phyloP scores from a whole-genome alignment of 169 alveolate genomes.

The Babesia ovis region DNA sequence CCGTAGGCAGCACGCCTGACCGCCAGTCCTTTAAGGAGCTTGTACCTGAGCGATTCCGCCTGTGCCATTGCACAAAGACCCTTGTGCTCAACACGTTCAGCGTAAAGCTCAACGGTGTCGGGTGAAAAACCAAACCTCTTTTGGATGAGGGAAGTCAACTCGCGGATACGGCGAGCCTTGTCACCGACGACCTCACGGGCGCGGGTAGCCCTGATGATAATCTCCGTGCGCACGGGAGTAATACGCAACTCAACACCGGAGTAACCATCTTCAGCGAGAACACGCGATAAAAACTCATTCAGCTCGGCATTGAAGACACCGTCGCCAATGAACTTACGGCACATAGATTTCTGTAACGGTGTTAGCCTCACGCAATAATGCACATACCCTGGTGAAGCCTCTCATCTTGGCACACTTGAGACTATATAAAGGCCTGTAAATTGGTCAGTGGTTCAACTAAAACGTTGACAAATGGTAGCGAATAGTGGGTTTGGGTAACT shows the following conservation, averaged over 20 bases:
- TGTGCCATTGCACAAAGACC: constrained; percentile 99
- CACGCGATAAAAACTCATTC: constrained; percentile 95
- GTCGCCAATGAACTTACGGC: constrained; percentile 95
- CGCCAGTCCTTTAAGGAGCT: constrained; percentile 96
- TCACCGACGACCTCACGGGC: constrained; percentile 97
- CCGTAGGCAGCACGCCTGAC: constrained; percentile 99
- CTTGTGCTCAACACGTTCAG: constrained; percentile 93
- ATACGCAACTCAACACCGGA: constrained; percentile 97
- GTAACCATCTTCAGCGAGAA: constrained; percentile 97
- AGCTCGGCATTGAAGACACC: constrained; percentile 99
- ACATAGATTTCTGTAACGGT: constrained; percentile 85
- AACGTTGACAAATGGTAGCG: neutral
- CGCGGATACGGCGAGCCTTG: constrained; percentile 96
- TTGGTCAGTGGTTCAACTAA: neutral
- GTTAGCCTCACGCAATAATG: neutral
- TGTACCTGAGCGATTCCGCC: constrained; percentile 98
- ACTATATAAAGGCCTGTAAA: neutral
- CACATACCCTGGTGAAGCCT: constrained; percentile 58
- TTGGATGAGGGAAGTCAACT: constrained; percentile 95
- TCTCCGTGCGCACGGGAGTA: constrained; percentile 93
- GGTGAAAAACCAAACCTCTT: constrained; percentile 96
- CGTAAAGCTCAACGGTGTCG: constrained; percentile 95
- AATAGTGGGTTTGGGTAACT: neutral
- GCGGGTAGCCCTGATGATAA: constrained; percentile 96
- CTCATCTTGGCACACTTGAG: constrained; percentile 34